Evolutionary conservation across 306 rosid genomes (phyloP).

Genomic region (Vigna hirtella): DNA sequence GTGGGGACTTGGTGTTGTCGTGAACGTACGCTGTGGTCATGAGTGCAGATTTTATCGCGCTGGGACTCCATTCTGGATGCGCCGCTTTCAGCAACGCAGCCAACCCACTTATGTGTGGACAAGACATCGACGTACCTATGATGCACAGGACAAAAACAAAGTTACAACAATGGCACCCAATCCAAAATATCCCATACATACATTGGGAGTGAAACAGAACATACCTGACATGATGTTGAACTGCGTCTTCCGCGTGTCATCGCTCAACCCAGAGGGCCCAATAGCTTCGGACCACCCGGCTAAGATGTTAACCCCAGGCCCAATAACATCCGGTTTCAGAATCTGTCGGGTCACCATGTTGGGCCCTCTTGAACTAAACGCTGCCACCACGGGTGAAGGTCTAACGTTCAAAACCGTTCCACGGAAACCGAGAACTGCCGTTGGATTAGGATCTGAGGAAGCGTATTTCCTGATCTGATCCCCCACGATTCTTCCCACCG

Average conservation of each 20-base stretch:
- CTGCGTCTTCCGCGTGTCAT: conserved; percentile 64
- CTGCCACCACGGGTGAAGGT: conserved; percentile 95
- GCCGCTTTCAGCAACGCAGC: conserved; percentile 94
- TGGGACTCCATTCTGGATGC: conserved; percentile 94
- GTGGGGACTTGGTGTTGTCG: conserved; percentile 80
- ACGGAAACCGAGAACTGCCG: conserved; percentile 74
- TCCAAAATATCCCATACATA: too few species aligned
- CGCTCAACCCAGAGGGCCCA: conserved; percentile 77
- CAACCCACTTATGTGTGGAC: conserved; percentile 94
- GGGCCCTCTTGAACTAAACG: conserved; percentile 95
- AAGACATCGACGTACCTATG: conserved; percentile 94
- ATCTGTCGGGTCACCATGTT: conserved; percentile 79
- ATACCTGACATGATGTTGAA: conserved; percentile 97
- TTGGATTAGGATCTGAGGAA: conserved; percentile 59
- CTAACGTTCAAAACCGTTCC: conserved; percentile 81
- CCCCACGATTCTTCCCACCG: conserved; percentile 71
- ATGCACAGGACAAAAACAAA: too few species aligned
- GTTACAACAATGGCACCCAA: neutral
- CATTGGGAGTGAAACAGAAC: neutral
- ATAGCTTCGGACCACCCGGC: conserved; percentile 83
- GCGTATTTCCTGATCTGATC: conserved; percentile 73
- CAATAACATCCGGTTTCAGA: conserved; percentile 86
- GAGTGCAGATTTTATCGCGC: conserved; percentile 89
- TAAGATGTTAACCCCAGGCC: conserved; percentile 86
- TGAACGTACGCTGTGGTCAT: conserved; percentile 83